A percentile compares a stretch with the other conserved stretches of the same genome.
Evolutionary conservation across 768 basidiomycete species (phyloP).

Genomic region (Phylloporus sp.): DNA sequence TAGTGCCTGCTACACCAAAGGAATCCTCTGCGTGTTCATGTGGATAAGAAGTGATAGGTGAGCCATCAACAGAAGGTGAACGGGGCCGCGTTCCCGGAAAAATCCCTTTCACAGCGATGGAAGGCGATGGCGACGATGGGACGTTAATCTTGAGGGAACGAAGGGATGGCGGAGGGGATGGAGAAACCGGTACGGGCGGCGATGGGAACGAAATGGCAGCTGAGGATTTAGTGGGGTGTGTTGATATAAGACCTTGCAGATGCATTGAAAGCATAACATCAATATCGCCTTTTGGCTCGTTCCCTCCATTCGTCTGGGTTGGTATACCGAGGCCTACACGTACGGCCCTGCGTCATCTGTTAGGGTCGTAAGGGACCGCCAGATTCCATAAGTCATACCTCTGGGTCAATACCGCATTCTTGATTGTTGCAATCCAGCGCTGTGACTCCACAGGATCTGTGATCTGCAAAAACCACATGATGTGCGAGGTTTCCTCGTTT

Average conservation of each 20-base stretch:
- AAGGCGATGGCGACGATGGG: conserved; percentile 16
- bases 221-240: conserved; percentile 18
- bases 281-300: conserved; percentile 74
- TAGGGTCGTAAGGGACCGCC: background rate
- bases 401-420: conserved; percentile 66
- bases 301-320: conserved; percentile 36
- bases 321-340: conserved; percentile 62
- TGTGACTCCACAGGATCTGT: conserved; percentile 58
- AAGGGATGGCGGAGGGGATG: conserved; percentile 27
- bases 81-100: conserved; percentile 23
- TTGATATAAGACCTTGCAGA: conserved; percentile 51
- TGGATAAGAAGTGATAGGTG: conserved; percentile 35
- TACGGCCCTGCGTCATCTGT: conserved; percentile 45
- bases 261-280: conserved; percentile 83
- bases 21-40: conserved; percentile 47
- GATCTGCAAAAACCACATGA: conserved; percentile 65
- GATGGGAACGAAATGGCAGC: conserved; percentile 7
- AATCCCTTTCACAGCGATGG: conserved; percentile 18
- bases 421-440: conserved; percentile 73
- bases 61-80: conserved; percentile 40
- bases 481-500: conserved; percentile 1
- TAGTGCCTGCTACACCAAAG: conserved; percentile 53
- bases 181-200: conserved; percentile 21
- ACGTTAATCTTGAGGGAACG: conserved; percentile 23
- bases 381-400: conserved; percentile 38